phyloP scores from a whole-genome alignment of 768 basidiomycete species.

The Tricholomella constricta region DNA sequence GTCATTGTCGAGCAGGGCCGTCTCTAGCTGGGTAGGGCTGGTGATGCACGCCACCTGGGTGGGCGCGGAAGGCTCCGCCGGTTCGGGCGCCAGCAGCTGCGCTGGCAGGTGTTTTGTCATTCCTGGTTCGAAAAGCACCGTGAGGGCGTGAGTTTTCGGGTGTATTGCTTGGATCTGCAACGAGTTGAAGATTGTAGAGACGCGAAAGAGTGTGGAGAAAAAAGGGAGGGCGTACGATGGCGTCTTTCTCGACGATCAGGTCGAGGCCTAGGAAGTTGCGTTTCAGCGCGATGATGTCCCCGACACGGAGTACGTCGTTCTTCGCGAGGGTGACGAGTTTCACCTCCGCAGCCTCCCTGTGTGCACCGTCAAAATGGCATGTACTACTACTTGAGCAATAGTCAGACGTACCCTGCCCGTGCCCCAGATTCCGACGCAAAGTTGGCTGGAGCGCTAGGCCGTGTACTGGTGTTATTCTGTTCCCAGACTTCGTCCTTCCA shows the following conservation, averaged over 20 bases:
- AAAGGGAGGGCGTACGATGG: constrained; percentile 39
- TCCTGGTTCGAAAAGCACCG: constrained; percentile 44
- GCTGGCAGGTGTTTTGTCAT: constrained; percentile 37
- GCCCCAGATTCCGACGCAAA: constrained; percentile 12
- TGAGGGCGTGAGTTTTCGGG: constrained; percentile 41
- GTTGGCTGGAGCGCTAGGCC: not conserved
- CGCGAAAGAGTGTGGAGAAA: not conserved
- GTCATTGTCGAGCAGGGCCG: constrained; percentile 50
- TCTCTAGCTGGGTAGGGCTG: constrained; percentile 52
- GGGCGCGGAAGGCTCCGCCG: constrained; percentile 27
- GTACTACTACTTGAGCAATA: no score
- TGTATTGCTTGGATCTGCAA: constrained; percentile 52
- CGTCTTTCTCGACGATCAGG: constrained; percentile 55
- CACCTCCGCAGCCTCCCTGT: constrained; percentile 43
- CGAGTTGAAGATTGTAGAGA: not conserved
- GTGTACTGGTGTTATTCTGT: constrained; percentile 33
- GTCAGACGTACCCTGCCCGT: constrained; percentile 39
- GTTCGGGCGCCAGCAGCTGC: constrained; percentile 32
- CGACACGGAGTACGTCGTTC: constrained; percentile 45
- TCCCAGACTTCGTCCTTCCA: constrained; percentile 71
- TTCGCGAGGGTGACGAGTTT: constrained; percentile 48
- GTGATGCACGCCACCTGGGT: constrained; percentile 40
- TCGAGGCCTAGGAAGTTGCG: constrained; percentile 44
- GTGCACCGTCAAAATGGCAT: not conserved
- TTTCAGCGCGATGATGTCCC: constrained; percentile 57